These are phyloP conservation scores for Friedmanniomyces simplex DNA, from an alignment of 495 filamentous ascomycete species.

Conservation along the genomic window DNA sequence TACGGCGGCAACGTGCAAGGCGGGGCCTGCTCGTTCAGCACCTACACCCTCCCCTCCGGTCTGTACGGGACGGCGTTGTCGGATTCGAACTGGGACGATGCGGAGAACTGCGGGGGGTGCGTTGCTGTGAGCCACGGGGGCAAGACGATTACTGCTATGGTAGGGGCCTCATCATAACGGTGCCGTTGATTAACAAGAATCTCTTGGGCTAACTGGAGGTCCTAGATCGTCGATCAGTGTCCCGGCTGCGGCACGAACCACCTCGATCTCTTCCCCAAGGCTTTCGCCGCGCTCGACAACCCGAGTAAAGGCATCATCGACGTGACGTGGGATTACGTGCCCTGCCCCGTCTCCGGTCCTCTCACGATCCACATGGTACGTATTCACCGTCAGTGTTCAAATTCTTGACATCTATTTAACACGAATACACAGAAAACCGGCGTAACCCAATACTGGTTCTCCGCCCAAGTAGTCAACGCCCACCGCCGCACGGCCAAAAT, in stretches of 20 bases:
- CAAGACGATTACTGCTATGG: slow-evolving; percentile 54
- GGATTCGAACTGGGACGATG: slow-evolving; percentile 40
- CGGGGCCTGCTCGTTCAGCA: slow-evolving; percentile 48
- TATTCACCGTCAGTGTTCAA: not conserved
- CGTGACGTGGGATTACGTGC: slow-evolving; percentile 42
- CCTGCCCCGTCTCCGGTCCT: slow-evolving; percentile 42
- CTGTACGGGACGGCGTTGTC: slow-evolving; percentile 48
- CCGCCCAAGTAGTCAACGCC: slow-evolving; percentile 48
- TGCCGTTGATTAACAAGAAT: not conserved
- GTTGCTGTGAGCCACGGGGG: slow-evolving; percentile 45
- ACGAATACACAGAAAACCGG: slow-evolving; percentile 35
- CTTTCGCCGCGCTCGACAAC: slow-evolving; percentile 40
- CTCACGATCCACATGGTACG: slow-evolving; percentile 36
- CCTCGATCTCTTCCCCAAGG: slow-evolving; percentile 49
- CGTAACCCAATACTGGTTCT: slow-evolving; percentile 44
- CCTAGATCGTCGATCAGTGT: slow-evolving; percentile 51
- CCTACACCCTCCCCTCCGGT: slow-evolving; percentile 45
- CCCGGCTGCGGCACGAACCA: slow-evolving; percentile 46
- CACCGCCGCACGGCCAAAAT: slow-evolving; percentile 42
- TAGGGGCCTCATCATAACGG: slow-evolving; percentile 24
- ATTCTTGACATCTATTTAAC: too few species aligned
- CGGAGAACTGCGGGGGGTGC: slow-evolving; percentile 47
- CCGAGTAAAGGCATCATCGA: slow-evolving; percentile 43
- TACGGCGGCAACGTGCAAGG: slow-evolving; percentile 50
- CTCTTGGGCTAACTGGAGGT: too few species aligned